A percentile compares a stretch with the other conserved stretches of the same genome.
Evolutionary conservation across 495 filamentous ascomycete species (phyloP).

Genomic region (Neurospora sp.): DNA sequence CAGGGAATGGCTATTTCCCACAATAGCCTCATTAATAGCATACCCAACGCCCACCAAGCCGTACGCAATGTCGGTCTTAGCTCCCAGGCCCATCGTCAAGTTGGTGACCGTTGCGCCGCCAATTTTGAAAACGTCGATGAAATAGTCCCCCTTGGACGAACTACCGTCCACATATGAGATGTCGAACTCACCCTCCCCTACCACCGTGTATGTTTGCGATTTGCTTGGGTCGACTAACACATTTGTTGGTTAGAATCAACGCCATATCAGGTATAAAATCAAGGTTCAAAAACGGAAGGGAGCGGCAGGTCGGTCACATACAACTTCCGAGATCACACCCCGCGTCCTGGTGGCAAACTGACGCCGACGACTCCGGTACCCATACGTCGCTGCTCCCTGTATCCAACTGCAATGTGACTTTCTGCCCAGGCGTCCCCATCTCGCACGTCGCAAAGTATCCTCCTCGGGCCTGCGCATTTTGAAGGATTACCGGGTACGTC

Average conservation of each 20-base stretch:
- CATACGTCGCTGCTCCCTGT: constrained; percentile 89
- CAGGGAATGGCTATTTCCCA: constrained; percentile 28
- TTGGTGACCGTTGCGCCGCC: constrained; percentile 52
- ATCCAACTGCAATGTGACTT: constrained; percentile 60
- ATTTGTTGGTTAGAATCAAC: constrained; percentile 2
- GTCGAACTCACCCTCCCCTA: constrained; percentile 60
- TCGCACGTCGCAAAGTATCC: constrained; percentile 62
- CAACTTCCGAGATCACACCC: constrained; percentile 36
- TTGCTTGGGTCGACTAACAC: constrained; percentile 45
- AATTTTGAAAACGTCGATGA: constrained; percentile 64
- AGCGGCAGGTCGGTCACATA: constrained; percentile 17
- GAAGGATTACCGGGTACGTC: constrained; percentile 28
- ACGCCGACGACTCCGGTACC: constrained; percentile 55
- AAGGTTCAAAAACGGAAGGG: neutral
- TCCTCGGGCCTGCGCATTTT: constrained; percentile 32
- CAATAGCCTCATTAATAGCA: constrained; percentile 63
- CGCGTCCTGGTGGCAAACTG: constrained; percentile 42
- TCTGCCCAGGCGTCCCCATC: constrained; percentile 61
- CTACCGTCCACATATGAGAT: constrained; percentile 83
- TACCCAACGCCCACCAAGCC: constrained; percentile 90
- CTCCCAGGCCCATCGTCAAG: constrained; percentile 80
- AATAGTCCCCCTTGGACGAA: constrained; percentile 69
- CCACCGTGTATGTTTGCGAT: constrained; percentile 58
- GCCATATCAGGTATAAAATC: neutral
- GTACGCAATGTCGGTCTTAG: constrained; percentile 55